Evolutionary conservation across 176 grass and related monocot species (phyloP), one percentile per base, ranked within the genome.

Genomic region (Typha latifolia): DNA sequence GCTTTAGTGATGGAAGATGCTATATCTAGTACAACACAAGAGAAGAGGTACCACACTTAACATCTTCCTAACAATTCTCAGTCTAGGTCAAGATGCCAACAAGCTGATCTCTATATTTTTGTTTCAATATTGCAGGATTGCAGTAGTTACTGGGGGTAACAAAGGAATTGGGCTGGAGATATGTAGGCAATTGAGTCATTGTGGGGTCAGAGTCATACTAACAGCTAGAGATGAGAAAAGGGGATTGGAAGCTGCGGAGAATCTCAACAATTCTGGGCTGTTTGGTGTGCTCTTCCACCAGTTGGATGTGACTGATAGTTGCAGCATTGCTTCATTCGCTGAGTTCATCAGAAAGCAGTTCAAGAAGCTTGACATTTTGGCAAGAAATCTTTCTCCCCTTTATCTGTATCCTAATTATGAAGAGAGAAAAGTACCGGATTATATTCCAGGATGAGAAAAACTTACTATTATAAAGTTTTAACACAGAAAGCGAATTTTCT

Each of bases 151-250:
- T 10, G 84, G 82, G 14, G 75, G 72, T 12, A 92, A 85, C 82
- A 94, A 94, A 53, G 90, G 90, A 15, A 48, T 95, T 5, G 86
- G 90, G 62, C 70, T 95, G 11, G 85, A 95, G 90, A 89, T 80
- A 47, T 94, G 85, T 76, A 27, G 48, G 48, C 77, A 94, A 79
- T 80, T 94, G 13, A 68, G 77, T 1, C 32, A 62, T 23, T 69
- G 20, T 63, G 85, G 90, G 43, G 48, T 89, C 29, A 76, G n/a
- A 66, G 80, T 94, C 11, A 62, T 89, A 16, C 63, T 94, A 27
- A 89, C 90, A 22, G 85, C 90, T 12, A 75, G 90, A 81, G 87
- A 81, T 24, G 85, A 83, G 67, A 66, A 62, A 23, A 94, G 70
- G 77, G 90, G 90, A 0, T 2, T 80, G 1, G 73, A 77, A 18